Conservation (phyloP, 1,284 basidiomycete genomes). For the Cutaneotrichosporon cutaneum region DNA sequence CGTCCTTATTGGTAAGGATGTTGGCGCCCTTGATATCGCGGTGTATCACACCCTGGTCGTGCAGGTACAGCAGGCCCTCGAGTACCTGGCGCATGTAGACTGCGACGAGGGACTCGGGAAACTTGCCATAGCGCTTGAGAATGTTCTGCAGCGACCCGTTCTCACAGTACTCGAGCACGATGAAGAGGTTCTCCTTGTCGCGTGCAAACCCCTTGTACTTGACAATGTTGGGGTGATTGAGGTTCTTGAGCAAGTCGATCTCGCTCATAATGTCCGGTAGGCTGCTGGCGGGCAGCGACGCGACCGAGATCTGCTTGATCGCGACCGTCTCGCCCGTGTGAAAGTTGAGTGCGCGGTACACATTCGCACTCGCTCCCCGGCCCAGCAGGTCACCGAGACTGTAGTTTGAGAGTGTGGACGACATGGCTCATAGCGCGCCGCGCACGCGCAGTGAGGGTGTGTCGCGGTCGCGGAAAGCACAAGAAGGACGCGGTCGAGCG, state of each 20-base stretch:
- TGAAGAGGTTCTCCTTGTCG: conserved; percentile 89
- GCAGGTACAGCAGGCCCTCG: conserved; percentile 88
- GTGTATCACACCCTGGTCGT: conserved; percentile 92
- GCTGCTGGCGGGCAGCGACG: conserved; percentile 87
- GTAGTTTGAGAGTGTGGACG: conserved; percentile 56
- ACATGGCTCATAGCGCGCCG: conserved; percentile 24
- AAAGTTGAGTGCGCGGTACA: conserved; percentile 93
- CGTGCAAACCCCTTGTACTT: conserved; percentile 97
- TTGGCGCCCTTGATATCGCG: conserved; percentile 98
- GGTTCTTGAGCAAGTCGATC: conserved; percentile 95
- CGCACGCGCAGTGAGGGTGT: conserved; percentile 3
- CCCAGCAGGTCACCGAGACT: conserved; percentile 93
- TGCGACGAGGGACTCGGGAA: conserved; percentile 92
- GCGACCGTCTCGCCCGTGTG: conserved; percentile 94
- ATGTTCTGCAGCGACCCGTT: conserved; percentile 95
- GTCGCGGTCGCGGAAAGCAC: neutral
- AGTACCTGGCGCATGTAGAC: conserved; percentile 91
- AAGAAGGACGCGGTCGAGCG: conserved; percentile 2
- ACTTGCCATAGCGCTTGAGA: conserved; percentile 95
- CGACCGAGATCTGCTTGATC: conserved; percentile 89
- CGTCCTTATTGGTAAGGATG: conserved; percentile 96
- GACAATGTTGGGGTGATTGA: conserved; percentile 91
- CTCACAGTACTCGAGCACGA: conserved; percentile 95
- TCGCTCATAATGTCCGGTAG: conserved; percentile 95
- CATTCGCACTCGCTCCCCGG: conserved; percentile 90